Conservation (phyloP, 2,329 filamentous ascomycete genomes). For the Botryosphaeria agaves region DNA sequence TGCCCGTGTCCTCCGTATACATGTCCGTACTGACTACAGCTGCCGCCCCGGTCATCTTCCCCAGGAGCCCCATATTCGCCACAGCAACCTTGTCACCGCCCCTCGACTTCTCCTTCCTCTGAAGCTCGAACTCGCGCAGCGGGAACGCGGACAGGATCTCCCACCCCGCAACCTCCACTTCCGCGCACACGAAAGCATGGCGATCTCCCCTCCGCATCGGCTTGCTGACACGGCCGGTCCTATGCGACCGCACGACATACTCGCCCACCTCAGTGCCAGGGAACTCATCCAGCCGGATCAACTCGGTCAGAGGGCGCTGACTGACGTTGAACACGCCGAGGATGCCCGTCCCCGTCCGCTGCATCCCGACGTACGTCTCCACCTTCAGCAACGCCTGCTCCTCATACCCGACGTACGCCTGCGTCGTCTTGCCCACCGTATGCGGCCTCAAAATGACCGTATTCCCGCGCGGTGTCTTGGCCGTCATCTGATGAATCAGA, state of each 20-base stretch:
- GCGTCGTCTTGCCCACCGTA: conserved; percentile 51
- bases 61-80: conserved; percentile 60
- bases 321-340: conserved; percentile 75
- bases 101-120: conserved; percentile 20
- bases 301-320: conserved; percentile 41
- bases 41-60: conserved; percentile 79
- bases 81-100: conserved; percentile 28
- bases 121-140: conserved; percentile 35
- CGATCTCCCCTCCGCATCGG: conserved; percentile 23
- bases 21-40: conserved; percentile 51
- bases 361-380: conserved; percentile 55
- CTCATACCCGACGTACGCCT: conserved; percentile 60
- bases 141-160: conserved; percentile 69
- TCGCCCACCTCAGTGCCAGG: conserved; percentile 44
- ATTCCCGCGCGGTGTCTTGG: conserved; percentile 48
- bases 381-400: conserved; percentile 60
- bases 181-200: conserved; percentile 39
- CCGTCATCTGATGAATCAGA: conserved; percentile 69
- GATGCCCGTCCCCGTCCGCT: conserved; percentile 54
- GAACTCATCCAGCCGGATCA: conserved; percentile 56
- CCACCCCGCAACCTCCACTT: conserved; percentile 49
- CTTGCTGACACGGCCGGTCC: conserved; percentile 41
- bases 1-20: conserved; percentile 39
- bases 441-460: conserved; percentile 72
- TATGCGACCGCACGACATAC: conserved; percentile 62